A percentile compares a stretch with the other conserved stretches of the same genome.
Conservation (phyloP, 2,329 filamentous ascomycete genomes). For the Chaetomiaceae sp. region DNA sequence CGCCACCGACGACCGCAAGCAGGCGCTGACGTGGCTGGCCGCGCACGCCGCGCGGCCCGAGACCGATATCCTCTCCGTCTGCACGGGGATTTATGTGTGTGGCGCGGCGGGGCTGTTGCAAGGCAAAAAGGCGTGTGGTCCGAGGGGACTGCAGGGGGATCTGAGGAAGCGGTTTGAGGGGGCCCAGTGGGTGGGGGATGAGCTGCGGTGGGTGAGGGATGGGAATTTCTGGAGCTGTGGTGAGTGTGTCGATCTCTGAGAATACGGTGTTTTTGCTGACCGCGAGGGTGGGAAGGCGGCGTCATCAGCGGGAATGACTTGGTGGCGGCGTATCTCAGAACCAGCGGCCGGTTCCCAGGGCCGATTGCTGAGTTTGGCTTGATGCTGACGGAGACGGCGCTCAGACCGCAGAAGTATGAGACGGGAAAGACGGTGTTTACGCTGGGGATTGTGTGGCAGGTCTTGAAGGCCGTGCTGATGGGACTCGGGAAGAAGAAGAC, state of each 20-base stretch:
- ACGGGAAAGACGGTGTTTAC: slow-evolving; percentile 31
- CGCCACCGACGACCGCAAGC: slow-evolving; percentile 20
- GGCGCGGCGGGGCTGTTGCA: slow-evolving; percentile 43
- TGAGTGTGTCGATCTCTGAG: too few relatives aligned
- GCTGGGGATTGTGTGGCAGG: slow-evolving; percentile 33
- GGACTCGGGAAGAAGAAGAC: slow-evolving; percentile 18
- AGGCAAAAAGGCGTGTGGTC: slow-evolving; percentile 42
- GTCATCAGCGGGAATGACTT: slow-evolving; percentile 53
- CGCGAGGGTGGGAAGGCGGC: too few relatives aligned
- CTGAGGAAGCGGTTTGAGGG: slow-evolving; percentile 34
- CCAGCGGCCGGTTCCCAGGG: slow-evolving; percentile 37
- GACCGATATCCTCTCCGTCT: slow-evolving; percentile 46
- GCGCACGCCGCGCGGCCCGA: slow-evolving; percentile 32
- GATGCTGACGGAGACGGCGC: slow-evolving; percentile 42
- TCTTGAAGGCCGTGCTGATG: slow-evolving; percentile 33
- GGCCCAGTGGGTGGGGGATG: slow-evolving; percentile 39
- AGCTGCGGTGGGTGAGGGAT: slow-evolving; percentile 45
- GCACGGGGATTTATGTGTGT: slow-evolving; percentile 45
- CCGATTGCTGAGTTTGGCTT: slow-evolving; percentile 40
- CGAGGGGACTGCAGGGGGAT: slow-evolving; percentile 37
- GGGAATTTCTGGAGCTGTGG: slow-evolving; percentile 51
- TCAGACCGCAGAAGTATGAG: slow-evolving; percentile 39
- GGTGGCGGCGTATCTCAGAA: slow-evolving; percentile 45
- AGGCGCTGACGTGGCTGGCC: slow-evolving; percentile 38
- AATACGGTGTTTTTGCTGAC: too few relatives aligned